Conservation (phyloP, 495 filamentous ascomycete species). For the Hyaloscypha finlandica region DNA sequence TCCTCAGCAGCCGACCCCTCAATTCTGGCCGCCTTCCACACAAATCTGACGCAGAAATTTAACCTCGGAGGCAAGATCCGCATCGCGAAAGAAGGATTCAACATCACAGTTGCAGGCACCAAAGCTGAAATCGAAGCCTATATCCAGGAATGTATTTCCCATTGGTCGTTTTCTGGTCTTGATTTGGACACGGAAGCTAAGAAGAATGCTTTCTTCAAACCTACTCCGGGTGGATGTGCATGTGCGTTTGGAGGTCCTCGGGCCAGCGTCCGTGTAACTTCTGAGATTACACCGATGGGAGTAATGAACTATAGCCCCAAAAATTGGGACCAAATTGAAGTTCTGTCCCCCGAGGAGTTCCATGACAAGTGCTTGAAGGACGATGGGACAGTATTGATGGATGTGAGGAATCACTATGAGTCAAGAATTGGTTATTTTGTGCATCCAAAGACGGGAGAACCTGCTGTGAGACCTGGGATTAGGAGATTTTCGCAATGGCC, state of each 20-base stretch:
- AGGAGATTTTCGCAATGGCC: conserved; percentile 34
- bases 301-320: conserved; percentile 27
- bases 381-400: conserved; percentile 23
- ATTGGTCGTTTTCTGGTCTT: conserved; percentile 30
- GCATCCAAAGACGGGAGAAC: conserved; percentile 18
- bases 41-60: conserved; percentile 4
- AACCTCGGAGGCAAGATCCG: conserved; percentile 30
- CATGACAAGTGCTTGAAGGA: conserved; percentile 22
- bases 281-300: conserved; percentile 34
- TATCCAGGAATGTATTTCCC: conserved; percentile 24
- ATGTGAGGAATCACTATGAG: conserved; percentile 36
- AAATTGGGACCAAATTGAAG: conserved; percentile 26
- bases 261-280: conserved; percentile 20
- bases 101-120: conserved; percentile 33
- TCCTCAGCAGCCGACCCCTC: not conserved
- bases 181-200: conserved; percentile 13
- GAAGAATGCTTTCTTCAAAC: conserved; percentile 30
- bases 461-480: conserved; percentile 28
- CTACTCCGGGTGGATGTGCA: conserved; percentile 23
- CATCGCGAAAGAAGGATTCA: conserved; percentile 32
- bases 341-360: conserved; percentile 27
- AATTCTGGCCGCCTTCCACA: conserved; percentile 25
- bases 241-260: conserved; percentile 26
- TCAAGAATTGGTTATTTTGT: conserved; percentile 34
- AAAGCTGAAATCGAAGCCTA: conserved; percentile 22